phyloP scores from a whole-genome alignment of 768 basidiomycete genomes.

The Calocybe indica region DNA sequence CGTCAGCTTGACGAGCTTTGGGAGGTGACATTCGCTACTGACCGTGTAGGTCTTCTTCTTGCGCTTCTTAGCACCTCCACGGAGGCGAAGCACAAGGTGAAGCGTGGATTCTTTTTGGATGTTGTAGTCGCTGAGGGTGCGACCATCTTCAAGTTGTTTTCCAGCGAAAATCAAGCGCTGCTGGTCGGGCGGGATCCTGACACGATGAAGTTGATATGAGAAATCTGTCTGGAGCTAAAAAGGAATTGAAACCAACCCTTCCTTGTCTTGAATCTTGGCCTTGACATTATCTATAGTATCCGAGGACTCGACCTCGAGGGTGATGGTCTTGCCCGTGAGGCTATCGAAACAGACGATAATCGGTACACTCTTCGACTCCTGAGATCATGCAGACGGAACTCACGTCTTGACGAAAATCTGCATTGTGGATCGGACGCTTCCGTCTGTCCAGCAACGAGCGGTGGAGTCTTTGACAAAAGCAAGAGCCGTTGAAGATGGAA shows the following conservation, averaged over 20 bases:
- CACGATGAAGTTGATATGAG: too few species aligned
- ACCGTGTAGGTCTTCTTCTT: constrained; percentile 99
- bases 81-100: constrained; percentile 93
- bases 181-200: constrained; percentile 86
- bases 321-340: constrained; percentile 99
- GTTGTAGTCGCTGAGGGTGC: constrained; percentile 93
- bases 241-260: constrained; percentile 54
- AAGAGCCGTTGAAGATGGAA: constrained; percentile 38
- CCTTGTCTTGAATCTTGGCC: constrained; percentile 96
- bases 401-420: constrained; percentile 99
- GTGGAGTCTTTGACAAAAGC: constrained; percentile 93
- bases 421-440: constrained; percentile 69
- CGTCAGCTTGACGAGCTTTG: background rate
- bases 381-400: constrained; percentile 20
- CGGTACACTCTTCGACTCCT: background rate
- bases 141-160: constrained; percentile 98
- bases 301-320: constrained; percentile 95
- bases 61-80: constrained; percentile 99
- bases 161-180: constrained; percentile 99
- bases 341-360: constrained; percentile 28
- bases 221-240: background rate
- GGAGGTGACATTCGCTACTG: constrained; percentile 18
- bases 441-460: constrained; percentile 91
- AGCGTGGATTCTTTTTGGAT: constrained; percentile 99
- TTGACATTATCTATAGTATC: constrained; percentile 99